Percentiles rank a stretch among this genome's conserved stretches.
These are phyloP conservation scores for Plenodomus tracheiphilus DNA, from an alignment of 2,329 filamentous ascomycete genomes.

Conservation along the genomic window DNA sequence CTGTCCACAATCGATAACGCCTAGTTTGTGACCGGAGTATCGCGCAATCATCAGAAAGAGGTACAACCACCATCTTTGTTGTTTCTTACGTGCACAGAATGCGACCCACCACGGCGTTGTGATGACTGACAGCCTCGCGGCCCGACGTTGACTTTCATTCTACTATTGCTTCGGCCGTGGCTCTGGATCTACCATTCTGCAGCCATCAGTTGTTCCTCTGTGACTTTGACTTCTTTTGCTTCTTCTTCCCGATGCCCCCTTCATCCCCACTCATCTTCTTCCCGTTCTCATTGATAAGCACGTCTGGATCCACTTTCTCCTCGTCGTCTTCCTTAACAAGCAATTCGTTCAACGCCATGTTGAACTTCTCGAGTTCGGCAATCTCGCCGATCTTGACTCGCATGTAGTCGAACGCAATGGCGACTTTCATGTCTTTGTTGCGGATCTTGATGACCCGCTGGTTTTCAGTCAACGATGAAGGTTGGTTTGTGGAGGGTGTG, in stretches of 20 bases:
- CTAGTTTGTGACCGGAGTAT: no score
- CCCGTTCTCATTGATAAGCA: conserved; percentile 26
- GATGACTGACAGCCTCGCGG: no score
- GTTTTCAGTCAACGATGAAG: conserved; percentile 13
- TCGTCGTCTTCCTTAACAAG: conserved; percentile 47
- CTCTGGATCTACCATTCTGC: no score
- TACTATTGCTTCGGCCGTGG: no score
- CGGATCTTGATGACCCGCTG: conserved; percentile 44
- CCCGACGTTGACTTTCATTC: no score
- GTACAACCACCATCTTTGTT: no score
- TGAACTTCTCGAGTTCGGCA: conserved; percentile 64
- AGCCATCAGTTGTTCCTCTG: conserved; percentile 30
- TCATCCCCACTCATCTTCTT: conserved; percentile 38
- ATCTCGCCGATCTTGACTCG: conserved; percentile 71
- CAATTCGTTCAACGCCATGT: conserved; percentile 62
- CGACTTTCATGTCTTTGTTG: conserved; percentile 62
- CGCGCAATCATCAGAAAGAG: no score
- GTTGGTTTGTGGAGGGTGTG: conserved; percentile 1
- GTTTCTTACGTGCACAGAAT: no score
- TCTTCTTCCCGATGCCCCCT: conserved; percentile 27
- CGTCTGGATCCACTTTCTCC: conserved; percentile 8
- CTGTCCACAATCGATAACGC: no score
- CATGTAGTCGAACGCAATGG: conserved; percentile 82
- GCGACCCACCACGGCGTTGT: no score
- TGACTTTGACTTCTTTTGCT: conserved; percentile 25